Percentiles rank a stretch among this genome's conserved stretches.
phyloP scores from a whole-genome alignment of 352 stramenopile species.

The Phytopythium ostracodes region DNA sequence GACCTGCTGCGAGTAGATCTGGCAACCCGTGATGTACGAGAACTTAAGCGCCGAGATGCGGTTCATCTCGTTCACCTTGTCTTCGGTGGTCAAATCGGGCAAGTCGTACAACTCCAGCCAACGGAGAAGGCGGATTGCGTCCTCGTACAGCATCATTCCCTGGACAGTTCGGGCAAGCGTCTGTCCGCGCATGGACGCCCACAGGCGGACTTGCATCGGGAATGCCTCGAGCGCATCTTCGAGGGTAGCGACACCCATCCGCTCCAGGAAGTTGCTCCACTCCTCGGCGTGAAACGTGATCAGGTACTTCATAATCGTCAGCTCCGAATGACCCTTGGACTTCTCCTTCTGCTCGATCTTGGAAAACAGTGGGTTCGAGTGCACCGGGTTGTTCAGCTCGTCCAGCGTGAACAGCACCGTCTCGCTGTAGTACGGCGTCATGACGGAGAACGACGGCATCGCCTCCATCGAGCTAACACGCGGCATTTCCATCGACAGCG shows the following conservation, averaged over 20 bases:
- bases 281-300: constrained; percentile 87
- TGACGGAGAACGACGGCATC: constrained; percentile 87
- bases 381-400: constrained; percentile 81
- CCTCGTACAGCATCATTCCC: constrained; percentile 90
- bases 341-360: constrained; percentile 72
- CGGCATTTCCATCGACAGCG: constrained; percentile 81
- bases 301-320: constrained; percentile 87
- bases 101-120: constrained; percentile 82
- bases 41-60: constrained; percentile 85
- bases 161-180: constrained; percentile 85
- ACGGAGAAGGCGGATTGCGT: constrained; percentile 76
- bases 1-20: constrained; percentile 84
- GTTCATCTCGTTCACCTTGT: constrained; percentile 81
- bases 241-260: constrained; percentile 60
- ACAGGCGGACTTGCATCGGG: constrained; percentile 74
- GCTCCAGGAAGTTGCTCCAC: constrained; percentile 86
- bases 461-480: constrained; percentile 65
- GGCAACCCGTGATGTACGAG: constrained; percentile 85
- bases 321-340: constrained; percentile 61
- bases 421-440: constrained; percentile 88
- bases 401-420: constrained; percentile 84
- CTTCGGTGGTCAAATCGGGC: constrained; percentile 48
- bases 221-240: constrained; percentile 68
- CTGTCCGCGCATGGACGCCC: constrained; percentile 81
- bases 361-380: constrained; percentile 78